Base-by-base conservation (phyloP, 768 basidiomycete species). In the Podaxis mareebaensis region DNA sequence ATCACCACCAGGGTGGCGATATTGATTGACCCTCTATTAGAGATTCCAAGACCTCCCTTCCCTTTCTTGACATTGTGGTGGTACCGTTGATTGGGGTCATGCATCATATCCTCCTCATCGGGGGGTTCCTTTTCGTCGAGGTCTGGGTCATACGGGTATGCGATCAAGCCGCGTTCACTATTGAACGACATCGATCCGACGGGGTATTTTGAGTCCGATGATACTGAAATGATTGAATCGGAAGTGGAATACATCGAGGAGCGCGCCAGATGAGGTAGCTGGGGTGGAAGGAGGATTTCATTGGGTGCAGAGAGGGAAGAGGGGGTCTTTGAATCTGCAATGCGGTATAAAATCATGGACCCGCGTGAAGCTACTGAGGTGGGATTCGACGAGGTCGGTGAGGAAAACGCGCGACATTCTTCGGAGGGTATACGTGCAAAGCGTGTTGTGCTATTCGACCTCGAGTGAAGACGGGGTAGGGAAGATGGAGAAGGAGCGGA, bases 61-160 rank as follows among this genome's bases (percentile, higher is more conserved):
- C 20, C 26, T 10, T 63, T 57, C 61, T 22, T 38, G 22, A 28
- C 11, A 26, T 48, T 33, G 42, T 42, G 26, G 42, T 61, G 60
- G 39, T 53, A 61, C 36, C 48, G 39, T 28, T 56, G 36, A 15
- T 13, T 78, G 4, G 77, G 81, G 58, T 85, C 82, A 69, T 91
- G 87, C 44, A 90, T 73, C 36, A 77, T 70, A 66, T 91, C 91
- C 63, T 90, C 89, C 33, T 84, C 84, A 61, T 85, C 83, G 12
- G 72, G 69, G 60, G 76, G 72, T 22, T 70, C 70, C 51, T 82
- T 79, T 3, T 77, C 66, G 61, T 75, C 77, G 38, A 67, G 7
- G 4, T 68, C 60, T 1, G 88, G 89, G 68, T 91, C 87, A 67
- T 85, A 89, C 7, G 81, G 85, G 67, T 89, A 91, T 4, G 89